Conservation (phyloP, 225 moss, liverwort and hornwort genomes). For the Bryoerythrophyllum caledonicum region DNA sequence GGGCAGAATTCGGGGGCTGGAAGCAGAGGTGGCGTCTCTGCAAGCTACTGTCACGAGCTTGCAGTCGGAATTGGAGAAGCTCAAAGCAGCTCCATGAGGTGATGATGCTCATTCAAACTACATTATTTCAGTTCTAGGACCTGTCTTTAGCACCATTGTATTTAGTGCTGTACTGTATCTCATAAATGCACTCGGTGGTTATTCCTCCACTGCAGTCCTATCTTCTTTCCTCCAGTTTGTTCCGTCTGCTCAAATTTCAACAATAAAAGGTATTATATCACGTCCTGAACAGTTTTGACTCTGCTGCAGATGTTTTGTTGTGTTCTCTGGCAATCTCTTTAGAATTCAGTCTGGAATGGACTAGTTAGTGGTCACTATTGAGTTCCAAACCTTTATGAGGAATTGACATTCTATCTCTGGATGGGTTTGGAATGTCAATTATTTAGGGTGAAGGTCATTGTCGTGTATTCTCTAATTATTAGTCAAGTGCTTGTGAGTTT, state of each 20-base stretch:
- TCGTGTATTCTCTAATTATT: too few species aligned
- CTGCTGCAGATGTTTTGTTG: not conserved
- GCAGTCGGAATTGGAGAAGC: constrained; percentile 59
- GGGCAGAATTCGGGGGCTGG: constrained; percentile 61
- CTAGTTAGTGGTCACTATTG: too few species aligned
- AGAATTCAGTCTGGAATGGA: not conserved
- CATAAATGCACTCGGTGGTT: constrained; percentile 7
- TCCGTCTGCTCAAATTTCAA: not conserved
- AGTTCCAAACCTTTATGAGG: too few species aligned
- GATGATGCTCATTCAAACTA: not conserved
- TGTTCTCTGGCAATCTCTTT: not conserved
- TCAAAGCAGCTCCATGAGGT: constrained; percentile 11
- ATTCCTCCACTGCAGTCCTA: constrained; percentile 1
- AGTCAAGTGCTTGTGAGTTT: too few species aligned
- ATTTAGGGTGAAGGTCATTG: too few species aligned
- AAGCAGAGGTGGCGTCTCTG: constrained; percentile 64
- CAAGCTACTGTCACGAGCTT: constrained; percentile 39
- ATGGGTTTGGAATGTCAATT: too few species aligned
- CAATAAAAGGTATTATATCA: not conserved
- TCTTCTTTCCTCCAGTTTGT: not conserved
- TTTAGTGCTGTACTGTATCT: constrained; percentile 6
- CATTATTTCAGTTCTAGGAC: constrained; percentile 16
- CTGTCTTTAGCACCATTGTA: constrained; percentile 5
- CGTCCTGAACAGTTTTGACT: not conserved
- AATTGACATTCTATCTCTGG: too few species aligned